Evolutionary conservation across 73 alveolate genomes (phyloP), one percentile per base, ranked within the genome.

Genomic region (Effrenium voratum): DNA sequence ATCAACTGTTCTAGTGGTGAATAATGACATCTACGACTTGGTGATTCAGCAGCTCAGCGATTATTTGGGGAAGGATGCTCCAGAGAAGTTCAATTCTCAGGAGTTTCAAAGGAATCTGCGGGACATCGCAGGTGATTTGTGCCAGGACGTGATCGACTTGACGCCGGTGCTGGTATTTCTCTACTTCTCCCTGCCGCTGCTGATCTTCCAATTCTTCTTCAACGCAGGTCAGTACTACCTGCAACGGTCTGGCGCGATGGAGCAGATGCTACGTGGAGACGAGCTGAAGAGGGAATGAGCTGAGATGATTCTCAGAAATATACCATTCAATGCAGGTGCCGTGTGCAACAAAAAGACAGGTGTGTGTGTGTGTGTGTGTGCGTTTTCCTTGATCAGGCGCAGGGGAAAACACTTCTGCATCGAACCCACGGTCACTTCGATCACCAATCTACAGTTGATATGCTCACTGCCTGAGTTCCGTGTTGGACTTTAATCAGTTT

Each of bases 1-100:
- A 19, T 52, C 40, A 43, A 28, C 57, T 81, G 94, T 86, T 40
- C 36, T 88, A 73, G 96, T 88, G 2, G 96, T 88, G 32, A 88
- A 88, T 75, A 88, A 88, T 41, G 96, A 88, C 86, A 66, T 88
- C 73, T 88, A 88, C 36, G 96, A 88, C 96, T 32, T 88, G 96
- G 96, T 88, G 87, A 19, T 88, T 43, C 41, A 88, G 75, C 86
- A 88, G 16, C 45, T 88, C 87, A 68, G 36, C 36, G 96, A 66
- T 24, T 88, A 59, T 43, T 2, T 88, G 73, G 95, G 68, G 45
- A 86, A 83, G 93, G 93, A 84, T 84, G 93, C 81, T 19, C 79
- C 93, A 8, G 93, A 55, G 81, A 84, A 84, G 55, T 84, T 84
- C 55, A 84, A 84, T 24, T 34, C 57, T 59, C 52, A 85, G 94